phyloP scores from a whole-genome alignment of 108 stramenopile genomes.

The Parietichytrium sp. region DNA sequence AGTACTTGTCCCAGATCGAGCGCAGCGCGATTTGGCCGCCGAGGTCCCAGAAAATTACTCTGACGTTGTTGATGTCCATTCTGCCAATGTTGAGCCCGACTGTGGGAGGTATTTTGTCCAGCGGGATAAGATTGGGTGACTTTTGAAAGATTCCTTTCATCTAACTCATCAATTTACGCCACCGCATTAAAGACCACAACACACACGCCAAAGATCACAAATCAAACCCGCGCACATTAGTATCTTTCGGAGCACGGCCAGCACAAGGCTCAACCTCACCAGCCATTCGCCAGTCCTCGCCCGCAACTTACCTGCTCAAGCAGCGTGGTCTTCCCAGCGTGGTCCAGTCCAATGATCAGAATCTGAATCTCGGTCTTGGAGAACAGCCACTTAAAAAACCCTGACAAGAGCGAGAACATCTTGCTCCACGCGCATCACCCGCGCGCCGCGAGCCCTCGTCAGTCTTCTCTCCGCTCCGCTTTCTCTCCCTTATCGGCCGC shows the following conservation, averaged over 20 bases:
- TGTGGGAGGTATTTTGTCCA: slow-evolving; percentile 61
- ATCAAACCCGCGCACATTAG: too few relatives aligned
- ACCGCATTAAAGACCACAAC: too few relatives aligned
- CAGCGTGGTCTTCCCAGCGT: slow-evolving; percentile 63
- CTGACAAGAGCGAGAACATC: slow-evolving; percentile 34
- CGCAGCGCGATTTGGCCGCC: slow-evolving; percentile 58
- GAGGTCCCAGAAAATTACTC: slow-evolving; percentile 63
- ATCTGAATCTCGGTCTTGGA: slow-evolving; percentile 53
- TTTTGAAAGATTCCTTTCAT: slow-evolving; percentile 38
- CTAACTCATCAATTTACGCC: too few relatives aligned
- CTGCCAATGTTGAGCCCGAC: slow-evolving; percentile 61
- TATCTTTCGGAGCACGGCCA: too few relatives aligned
- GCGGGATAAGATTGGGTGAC: slow-evolving; percentile 47
- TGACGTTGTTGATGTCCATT: slow-evolving; percentile 52
- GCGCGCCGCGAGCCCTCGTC: too few relatives aligned
- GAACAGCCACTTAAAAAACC: slow-evolving; percentile 26
- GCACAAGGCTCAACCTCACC: background rate
- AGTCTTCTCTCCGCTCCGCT: too few relatives aligned
- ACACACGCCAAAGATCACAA: too few relatives aligned
- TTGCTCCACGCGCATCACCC: too few relatives aligned
- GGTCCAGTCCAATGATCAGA: slow-evolving; percentile 60
- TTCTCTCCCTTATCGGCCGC: too few relatives aligned
- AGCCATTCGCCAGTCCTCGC: slow-evolving; percentile 44
- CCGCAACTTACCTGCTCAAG: slow-evolving; percentile 56
- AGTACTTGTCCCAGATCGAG: slow-evolving; percentile 63